phyloP scores from a whole-genome alignment of 2,329 filamentous ascomycete genomes.

The Karstenula rhodostoma region DNA sequence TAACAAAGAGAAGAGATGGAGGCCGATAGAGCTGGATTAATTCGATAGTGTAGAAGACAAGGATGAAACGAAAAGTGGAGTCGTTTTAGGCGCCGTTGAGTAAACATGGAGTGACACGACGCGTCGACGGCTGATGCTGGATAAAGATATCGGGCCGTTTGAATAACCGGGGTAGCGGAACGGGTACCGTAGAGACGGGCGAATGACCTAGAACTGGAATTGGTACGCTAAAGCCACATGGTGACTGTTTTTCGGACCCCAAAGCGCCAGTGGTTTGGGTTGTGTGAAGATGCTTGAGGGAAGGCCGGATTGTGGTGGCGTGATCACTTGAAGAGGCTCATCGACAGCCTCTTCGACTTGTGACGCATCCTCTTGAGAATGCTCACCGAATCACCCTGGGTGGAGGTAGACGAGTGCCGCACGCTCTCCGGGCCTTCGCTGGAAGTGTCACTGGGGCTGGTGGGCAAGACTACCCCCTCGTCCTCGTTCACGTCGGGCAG shows the following conservation, averaged over 20 bases:
- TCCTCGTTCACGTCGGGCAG: constrained; percentile 43
- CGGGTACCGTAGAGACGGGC: background rate
- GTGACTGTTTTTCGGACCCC: background rate
- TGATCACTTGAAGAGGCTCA: constrained; percentile 47
- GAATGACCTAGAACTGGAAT: background rate
- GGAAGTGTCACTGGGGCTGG: constrained; percentile 46
- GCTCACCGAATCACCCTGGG: constrained; percentile 38
- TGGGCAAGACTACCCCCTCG: constrained; percentile 25
- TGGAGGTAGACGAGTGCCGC: constrained; percentile 40
- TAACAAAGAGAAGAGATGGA: background rate
- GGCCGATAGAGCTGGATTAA: constrained; percentile 3
- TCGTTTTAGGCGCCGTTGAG: constrained; percentile 1
- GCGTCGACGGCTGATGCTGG: background rate
- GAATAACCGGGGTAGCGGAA: constrained; percentile 6
- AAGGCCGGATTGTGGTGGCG: background rate
- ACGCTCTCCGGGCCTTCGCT: constrained; percentile 43
- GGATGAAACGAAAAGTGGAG: constrained; percentile 11
- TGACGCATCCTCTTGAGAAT: constrained; percentile 45
- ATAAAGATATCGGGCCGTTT: constrained; percentile 6
- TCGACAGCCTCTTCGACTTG: constrained; percentile 48
- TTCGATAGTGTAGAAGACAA: constrained; percentile 11
- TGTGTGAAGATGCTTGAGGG: background rate
- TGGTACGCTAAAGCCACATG: background rate
- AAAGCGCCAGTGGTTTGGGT: constrained; percentile 1
- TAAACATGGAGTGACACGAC: background rate